Conservation (phyloP, 73 alveolate genomes). For the Stentor coeruleus region DNA sequence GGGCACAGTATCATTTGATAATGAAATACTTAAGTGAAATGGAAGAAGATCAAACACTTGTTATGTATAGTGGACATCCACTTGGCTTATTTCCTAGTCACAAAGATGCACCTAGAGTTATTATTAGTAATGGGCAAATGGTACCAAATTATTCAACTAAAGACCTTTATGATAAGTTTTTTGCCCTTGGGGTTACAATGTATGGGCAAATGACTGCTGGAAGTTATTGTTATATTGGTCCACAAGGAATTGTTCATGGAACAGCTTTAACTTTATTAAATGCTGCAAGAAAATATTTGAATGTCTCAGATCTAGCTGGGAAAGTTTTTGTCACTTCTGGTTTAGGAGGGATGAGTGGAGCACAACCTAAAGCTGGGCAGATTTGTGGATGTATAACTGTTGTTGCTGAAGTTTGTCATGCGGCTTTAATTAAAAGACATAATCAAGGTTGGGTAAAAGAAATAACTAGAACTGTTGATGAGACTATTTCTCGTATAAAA, state of each 20-base stretch:
- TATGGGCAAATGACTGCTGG: constrained; percentile 76
- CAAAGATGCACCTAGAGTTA: constrained; percentile 43
- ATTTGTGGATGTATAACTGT: constrained; percentile 59
- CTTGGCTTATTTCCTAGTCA: constrained; percentile 53
- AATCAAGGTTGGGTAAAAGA: constrained; percentile 55
- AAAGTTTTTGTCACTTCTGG: constrained; percentile 60
- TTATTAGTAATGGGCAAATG: constrained; percentile 56
- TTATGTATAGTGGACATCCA: constrained; percentile 62
- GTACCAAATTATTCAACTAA: constrained; percentile 45
- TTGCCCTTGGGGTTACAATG: constrained; percentile 61
- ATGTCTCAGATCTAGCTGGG: constrained; percentile 35
- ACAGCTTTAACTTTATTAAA: constrained; percentile 51
- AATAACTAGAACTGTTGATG: constrained; percentile 39
- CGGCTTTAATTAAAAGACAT: constrained; percentile 48
- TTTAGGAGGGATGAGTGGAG: constrained; percentile 68
- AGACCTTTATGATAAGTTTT: constrained; percentile 43
- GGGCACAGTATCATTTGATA: constrained; percentile 59
- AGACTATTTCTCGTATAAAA: constrained; percentile 30
- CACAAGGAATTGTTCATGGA: constrained; percentile 69
- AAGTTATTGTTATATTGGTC: constrained; percentile 53
- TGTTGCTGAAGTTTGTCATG: constrained; percentile 51
- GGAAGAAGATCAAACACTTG: constrained; percentile 42
- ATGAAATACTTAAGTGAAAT: constrained; percentile 40
- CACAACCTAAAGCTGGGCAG: constrained; percentile 59
- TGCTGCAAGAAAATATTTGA: constrained; percentile 43